Conservation (phyloP, 2,329 filamentous ascomycete genomes). For the Lecanicillium sp. region DNA sequence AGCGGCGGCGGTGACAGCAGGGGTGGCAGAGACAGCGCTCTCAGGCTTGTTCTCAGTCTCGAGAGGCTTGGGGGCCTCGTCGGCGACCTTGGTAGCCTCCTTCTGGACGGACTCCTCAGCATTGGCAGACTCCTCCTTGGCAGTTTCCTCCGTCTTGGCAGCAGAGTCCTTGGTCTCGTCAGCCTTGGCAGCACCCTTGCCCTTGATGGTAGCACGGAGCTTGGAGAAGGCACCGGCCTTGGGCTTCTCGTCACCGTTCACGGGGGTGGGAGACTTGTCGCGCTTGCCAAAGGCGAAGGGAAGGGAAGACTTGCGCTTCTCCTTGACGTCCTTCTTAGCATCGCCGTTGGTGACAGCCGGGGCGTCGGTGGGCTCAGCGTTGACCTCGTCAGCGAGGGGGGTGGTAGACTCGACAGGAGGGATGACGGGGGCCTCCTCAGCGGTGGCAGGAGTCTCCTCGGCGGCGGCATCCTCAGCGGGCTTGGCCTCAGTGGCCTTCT, state of each 20-base stretch:
- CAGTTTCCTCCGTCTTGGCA: conserved; percentile 27
- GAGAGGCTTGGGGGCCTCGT: conserved; percentile 15
- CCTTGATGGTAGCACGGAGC: conserved; percentile 50
- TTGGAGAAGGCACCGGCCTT: conserved; percentile 49
- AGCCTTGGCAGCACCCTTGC: conserved; percentile 33
- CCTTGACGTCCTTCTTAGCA: conserved; percentile 58
- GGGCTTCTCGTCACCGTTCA: conserved; percentile 54
- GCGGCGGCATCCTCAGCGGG: conserved; percentile 31
- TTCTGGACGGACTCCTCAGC: conserved; percentile 25
- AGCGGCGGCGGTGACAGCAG: conserved; percentile 44
- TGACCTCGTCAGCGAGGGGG: conserved; percentile 48
- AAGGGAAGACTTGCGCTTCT: conserved; percentile 76
- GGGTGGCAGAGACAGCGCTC: conserved; percentile 31
- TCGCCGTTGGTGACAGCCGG: conserved; percentile 30
- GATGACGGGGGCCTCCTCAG: conserved; percentile 50
- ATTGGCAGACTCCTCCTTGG: conserved; percentile 21
- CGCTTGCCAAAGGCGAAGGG: conserved; percentile 75
- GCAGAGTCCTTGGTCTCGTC: conserved; percentile 25
- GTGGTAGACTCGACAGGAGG: conserved; percentile 50
- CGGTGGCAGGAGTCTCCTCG: conserved; percentile 31
- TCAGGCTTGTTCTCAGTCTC: conserved; percentile 29
- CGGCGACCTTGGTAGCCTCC: conserved; percentile 25
- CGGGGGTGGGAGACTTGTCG: conserved; percentile 51
- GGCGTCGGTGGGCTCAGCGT: conserved; percentile 39
- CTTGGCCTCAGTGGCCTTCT: conserved; percentile 49